Evolutionary conservation across 2,329 filamentous ascomycete species (phyloP).

Genomic region (Ceratocystis cacaofunesta): DNA sequence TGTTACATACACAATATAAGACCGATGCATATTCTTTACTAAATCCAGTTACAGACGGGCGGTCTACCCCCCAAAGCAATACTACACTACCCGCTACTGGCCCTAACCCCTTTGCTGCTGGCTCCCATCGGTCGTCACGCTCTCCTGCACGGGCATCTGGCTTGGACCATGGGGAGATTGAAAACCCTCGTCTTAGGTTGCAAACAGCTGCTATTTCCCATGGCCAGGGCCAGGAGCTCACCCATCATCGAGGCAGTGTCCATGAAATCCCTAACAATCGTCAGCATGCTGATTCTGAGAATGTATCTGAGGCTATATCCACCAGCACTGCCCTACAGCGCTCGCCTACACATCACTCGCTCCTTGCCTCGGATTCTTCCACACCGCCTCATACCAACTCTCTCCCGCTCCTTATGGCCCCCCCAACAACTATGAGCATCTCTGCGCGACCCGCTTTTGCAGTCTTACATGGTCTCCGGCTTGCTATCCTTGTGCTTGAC

Average conservation of each 20-base stretch:
- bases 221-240: not conserved
- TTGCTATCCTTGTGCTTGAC: not conserved
- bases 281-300: not conserved
- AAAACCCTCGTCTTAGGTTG: conserved; percentile 20
- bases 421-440: not conserved
- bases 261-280: not conserved
- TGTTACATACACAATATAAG: conserved; percentile 20
- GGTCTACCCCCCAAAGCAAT: not conserved
- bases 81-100: conserved; percentile 1
- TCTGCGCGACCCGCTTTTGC: not conserved
- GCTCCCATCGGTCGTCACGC: not conserved
- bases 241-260: not conserved
- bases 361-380: conserved; percentile 18
- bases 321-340: conserved; percentile 2
- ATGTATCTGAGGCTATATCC: not conserved
- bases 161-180: conserved; percentile 21
- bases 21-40: not conserved
- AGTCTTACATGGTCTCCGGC: not conserved
- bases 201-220: conserved; percentile 4
- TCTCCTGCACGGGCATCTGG: not conserved
- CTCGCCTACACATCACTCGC: conserved; percentile 19
- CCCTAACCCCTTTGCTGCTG: not conserved
- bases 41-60: not conserved
- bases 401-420: conserved; percentile 16
- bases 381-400: conserved; percentile 16